Base-by-base conservation (phyloP, 495 filamentous ascomycete species). In the Glarea lozoyensis region DNA sequence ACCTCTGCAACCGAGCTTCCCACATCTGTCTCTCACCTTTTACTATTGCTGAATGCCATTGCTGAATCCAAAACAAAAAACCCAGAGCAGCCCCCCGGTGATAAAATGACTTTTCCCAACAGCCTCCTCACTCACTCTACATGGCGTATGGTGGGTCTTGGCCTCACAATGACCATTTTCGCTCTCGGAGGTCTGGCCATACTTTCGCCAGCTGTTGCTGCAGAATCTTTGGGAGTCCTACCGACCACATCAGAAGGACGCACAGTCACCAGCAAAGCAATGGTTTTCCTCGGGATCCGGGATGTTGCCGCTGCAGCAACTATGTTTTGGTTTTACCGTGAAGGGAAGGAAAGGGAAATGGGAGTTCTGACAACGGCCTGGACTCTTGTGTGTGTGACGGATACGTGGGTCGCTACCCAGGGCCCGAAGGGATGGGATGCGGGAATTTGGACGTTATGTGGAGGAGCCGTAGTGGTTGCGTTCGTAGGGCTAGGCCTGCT, bases 71-170 rank as follows among this genome's bases (percentile, higher is more conserved):
- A n/a, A n/a, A n/a, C n/a, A n/a, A n/a, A n/a, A n/a, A n/a, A n/a
- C n/a, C n/a, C n/a, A n/a, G n/a, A n/a, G n/a, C n/a, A n/a, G n/a
- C n/a, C n/a, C n/a, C n/a, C n/a, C n/a, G n/a, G n/a, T n/a, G n/a
- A n/a, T n/a, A n/a, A n/a, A 36, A 36, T 36, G 32, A 7, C 32
- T 9, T 36, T 36, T 15, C 32, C 32, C 32, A 36, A 36, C 32
- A 9, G 32, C 16, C 32, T 36, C 32, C 16, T 36, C 32, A 17
- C 32, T 15, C 32, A 7, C 10, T 36, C 32, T 10, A 36, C 32
- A 36, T 36, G 32, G 32, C 32, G 32, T 15, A 9, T 36, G 10
- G 16, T 36, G 10, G 32, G 32, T 5, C 32, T 36, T 15, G 32
- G 32, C 32, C 32, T 36, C 32, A 36, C 32, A 36, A 36, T 15